Conservation (phyloP, 352 stramenopile species). For the Globisporangium spinosum region DNA sequence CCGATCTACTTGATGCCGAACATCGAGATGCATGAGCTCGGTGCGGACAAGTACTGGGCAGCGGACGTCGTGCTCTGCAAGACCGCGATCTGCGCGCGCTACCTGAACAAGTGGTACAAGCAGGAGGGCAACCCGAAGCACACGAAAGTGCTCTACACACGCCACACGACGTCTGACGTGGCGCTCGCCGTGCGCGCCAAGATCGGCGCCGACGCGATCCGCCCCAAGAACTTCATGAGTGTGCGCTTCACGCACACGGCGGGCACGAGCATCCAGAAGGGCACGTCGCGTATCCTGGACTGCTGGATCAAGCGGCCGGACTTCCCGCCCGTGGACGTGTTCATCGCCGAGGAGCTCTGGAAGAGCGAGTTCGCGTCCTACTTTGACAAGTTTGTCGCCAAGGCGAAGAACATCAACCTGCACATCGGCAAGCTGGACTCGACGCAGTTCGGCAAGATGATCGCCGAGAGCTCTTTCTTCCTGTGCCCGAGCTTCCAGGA, state of each 20-base stretch:
- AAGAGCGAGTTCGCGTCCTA: conserved; percentile 23
- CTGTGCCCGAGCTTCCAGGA: conserved; percentile 52
- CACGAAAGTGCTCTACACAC: conserved; percentile 39
- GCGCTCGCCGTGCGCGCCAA: conserved; percentile 23
- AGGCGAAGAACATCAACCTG: conserved; percentile 29
- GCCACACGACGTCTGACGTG: conserved; percentile 54
- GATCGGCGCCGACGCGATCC: conserved; percentile 17
- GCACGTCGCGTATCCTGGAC: conserved; percentile 34
- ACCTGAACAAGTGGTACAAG: conserved; percentile 40
- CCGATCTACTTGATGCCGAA: conserved; percentile 49
- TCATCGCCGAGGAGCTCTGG: conserved; percentile 35
- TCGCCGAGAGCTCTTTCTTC: conserved; percentile 39
- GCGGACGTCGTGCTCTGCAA: conserved; percentile 54
- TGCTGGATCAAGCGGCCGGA: conserved; percentile 35
- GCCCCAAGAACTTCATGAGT: conserved; percentile 36
- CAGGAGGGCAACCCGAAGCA: conserved; percentile 34
- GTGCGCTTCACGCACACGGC: conserved; percentile 43
- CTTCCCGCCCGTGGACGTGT: conserved; percentile 32
- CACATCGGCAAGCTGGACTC: conserved; percentile 33
- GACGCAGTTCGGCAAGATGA: conserved; percentile 33
- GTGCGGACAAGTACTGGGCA: conserved; percentile 35
- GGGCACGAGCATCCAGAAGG: conserved; percentile 45
- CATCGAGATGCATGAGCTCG: conserved; percentile 55
- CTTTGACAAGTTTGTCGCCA: conserved; percentile 24
- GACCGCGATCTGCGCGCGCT: conserved; percentile 45